Evolutionary conservation across 148 eudicot genomes (phyloP).

Genomic region (Camellia japonica): DNA sequence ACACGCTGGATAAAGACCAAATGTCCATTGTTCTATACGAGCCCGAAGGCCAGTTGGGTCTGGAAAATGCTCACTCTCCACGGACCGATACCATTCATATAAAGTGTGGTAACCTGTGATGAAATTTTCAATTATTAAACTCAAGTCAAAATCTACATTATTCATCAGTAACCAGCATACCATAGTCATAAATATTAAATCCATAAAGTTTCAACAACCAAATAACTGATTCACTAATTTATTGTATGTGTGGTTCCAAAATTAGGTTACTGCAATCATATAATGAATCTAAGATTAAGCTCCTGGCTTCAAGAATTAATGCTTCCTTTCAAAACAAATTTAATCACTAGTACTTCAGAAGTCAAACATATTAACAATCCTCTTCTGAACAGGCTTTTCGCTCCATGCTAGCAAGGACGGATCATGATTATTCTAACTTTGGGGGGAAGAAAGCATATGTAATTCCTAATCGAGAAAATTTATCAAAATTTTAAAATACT

Average conservation of each 20-base stretch:
- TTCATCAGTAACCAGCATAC: neutral
- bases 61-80: constrained; percentile 96
- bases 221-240: neutral
- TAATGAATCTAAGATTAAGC: neutral
- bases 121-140: constrained; percentile 27
- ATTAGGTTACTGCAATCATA: neutral
- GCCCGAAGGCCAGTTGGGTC: constrained; percentile 95
- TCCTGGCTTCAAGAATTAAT: neutral
- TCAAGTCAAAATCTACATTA: constrained; percentile 23
- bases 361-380: neutral
- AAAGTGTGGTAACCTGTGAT: constrained; percentile 90
- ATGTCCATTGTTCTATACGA: constrained; percentile 95
- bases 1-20: constrained; percentile 98
- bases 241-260: neutral
- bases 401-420: too few species aligned
- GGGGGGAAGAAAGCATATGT: too few species aligned
- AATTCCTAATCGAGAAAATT: too few species aligned
- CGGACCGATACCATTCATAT: constrained; percentile 89
- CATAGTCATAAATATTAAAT: neutral
- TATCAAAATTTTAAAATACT: too few species aligned
- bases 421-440: too few species aligned
- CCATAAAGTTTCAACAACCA: neutral
- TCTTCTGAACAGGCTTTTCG: neutral
- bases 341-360: neutral
- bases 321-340: neutral